phyloP scores from a whole-genome alignment of 495 filamentous ascomycete genomes.

The Aspergillus indologenus region DNA sequence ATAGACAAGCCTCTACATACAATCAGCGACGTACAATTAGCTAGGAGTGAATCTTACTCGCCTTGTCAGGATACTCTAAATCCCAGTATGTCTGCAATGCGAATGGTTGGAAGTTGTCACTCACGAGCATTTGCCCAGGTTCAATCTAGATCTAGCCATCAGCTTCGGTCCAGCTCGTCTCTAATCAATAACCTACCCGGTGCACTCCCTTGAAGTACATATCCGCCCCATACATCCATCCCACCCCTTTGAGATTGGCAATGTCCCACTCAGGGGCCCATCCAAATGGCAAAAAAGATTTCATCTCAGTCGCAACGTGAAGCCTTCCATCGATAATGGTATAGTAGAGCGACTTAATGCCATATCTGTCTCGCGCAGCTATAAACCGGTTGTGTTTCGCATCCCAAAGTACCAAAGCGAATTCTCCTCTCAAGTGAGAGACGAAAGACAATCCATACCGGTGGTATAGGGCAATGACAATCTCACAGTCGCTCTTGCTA shows the following conservation, averaged over 20 bases:
- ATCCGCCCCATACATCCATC: constrained; percentile 35
- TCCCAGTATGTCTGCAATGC: constrained; percentile 46
- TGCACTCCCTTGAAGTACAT: constrained; percentile 46
- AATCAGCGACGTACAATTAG: neutral
- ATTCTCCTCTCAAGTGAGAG: constrained; percentile 48
- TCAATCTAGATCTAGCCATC: constrained; percentile 14
- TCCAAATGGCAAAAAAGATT: constrained; percentile 43
- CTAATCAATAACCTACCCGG: neutral
- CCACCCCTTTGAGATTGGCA: constrained; percentile 30
- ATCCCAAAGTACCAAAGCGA: constrained; percentile 50
- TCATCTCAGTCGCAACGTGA: constrained; percentile 55
- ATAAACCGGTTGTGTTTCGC: constrained; percentile 33
- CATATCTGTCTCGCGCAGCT: constrained; percentile 49
- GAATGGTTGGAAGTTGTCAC: constrained; percentile 25
- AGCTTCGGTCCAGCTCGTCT: constrained; percentile 32
- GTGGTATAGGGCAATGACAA: constrained; percentile 50
- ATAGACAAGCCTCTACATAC: constrained; percentile 18
- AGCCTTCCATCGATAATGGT: constrained; percentile 57
- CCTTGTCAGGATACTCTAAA: constrained; percentile 46
- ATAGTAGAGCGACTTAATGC: constrained; percentile 55
- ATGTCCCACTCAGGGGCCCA: constrained; percentile 52
- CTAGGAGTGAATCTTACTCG: constrained; percentile 13
- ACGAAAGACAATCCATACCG: constrained; percentile 44
- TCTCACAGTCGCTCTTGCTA: constrained; percentile 43
- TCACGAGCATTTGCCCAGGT: constrained; percentile 22